A percentile compares a stretch with the other conserved stretches of the same genome.
Conservation (phyloP, 2,329 filamentous ascomycete species). For the Epichloe hybrida region DNA sequence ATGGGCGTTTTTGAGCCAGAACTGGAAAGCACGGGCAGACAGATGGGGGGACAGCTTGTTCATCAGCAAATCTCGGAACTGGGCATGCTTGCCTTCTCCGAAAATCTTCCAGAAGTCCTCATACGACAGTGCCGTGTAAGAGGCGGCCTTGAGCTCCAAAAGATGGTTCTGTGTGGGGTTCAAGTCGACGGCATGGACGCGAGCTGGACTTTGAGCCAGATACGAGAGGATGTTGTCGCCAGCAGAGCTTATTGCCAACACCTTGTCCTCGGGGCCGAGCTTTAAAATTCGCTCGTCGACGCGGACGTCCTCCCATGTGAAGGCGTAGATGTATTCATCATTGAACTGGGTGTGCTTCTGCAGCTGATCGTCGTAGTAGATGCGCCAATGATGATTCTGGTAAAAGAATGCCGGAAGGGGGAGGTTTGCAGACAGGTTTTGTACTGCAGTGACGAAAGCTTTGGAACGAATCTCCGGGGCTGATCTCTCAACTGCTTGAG, state of each 20-base stretch:
- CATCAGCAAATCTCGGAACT: constrained; percentile 68
- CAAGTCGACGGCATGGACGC: constrained; percentile 85
- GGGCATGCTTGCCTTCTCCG: constrained; percentile 69
- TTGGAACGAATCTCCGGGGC: constrained; percentile 70
- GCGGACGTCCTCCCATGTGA: constrained; percentile 91
- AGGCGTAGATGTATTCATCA: constrained; percentile 94
- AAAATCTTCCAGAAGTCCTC: constrained; percentile 88
- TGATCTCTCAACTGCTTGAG: constrained; percentile 45
- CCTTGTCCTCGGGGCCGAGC: constrained; percentile 69
- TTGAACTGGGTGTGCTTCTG: constrained; percentile 88
- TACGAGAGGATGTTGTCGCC: constrained; percentile 94
- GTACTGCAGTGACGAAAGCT: constrained; percentile 75
- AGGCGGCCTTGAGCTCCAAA: constrained; percentile 83
- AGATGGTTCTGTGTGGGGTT: constrained; percentile 93
- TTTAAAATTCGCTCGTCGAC: constrained; percentile 75
- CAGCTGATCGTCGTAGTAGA: constrained; percentile 84
- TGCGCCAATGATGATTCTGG: constrained; percentile 90
- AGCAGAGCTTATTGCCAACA: constrained; percentile 83
- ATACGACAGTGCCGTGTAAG: constrained; percentile 68
- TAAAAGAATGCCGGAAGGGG: constrained; percentile 85
- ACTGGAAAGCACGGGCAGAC: constrained; percentile 90
- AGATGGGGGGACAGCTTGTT: constrained; percentile 76
- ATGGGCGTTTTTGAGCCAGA: constrained; percentile 70
- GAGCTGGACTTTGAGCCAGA: constrained; percentile 61
- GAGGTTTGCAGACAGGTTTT: constrained; percentile 80